Evolutionary conservation across 768 basidiomycete species (phyloP).

Genomic region (Russula compacta): DNA sequence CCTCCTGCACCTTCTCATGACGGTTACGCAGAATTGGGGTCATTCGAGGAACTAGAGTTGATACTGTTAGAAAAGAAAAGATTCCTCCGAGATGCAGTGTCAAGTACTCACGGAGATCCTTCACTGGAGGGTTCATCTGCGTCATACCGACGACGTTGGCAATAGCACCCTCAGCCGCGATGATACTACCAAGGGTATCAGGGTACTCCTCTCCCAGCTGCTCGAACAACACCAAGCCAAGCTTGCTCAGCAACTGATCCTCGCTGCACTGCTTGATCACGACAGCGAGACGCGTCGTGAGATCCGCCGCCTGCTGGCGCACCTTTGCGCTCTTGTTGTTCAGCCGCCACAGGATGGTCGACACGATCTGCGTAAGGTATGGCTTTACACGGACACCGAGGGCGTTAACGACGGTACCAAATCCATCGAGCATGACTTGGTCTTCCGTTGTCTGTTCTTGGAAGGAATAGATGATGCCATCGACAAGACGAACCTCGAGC

Average conservation of each 20-base stretch:
- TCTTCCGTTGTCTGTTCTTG: constrained; percentile 99
- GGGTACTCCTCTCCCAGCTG: constrained; percentile 99
- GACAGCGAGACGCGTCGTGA: constrained; percentile 90
- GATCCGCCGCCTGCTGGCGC: constrained; percentile 96
- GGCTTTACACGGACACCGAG: constrained; percentile 95
- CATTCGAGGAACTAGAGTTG: constrained; percentile 83
- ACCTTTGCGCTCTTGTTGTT: constrained; percentile 99
- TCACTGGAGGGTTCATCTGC: constrained; percentile 99
- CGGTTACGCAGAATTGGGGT: constrained; percentile 98
- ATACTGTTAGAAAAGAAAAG: neutral
- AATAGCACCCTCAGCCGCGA: constrained; percentile 96
- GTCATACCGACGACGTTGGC: constrained; percentile 99
- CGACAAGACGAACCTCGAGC: constrained; percentile 87
- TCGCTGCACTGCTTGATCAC: constrained; percentile 99
- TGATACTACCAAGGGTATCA: constrained; percentile 97
- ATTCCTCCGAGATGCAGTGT: neutral
- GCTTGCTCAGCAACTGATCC: constrained; percentile 89
- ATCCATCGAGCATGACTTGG: constrained; percentile 98
- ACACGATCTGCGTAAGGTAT: constrained; percentile 97
- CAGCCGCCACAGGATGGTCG: constrained; percentile 96
- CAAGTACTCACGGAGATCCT: constrained; percentile 81
- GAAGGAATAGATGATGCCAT: constrained; percentile 99
- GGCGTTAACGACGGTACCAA: constrained; percentile 95
- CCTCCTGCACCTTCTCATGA: constrained; percentile 99
- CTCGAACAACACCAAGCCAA: constrained; percentile 94